Evolutionary conservation across 2,329 filamentous ascomycete genomes (phyloP), one percentile per base, ranked within the genome.

Genomic region (Teratosphaeria viscida): DNA sequence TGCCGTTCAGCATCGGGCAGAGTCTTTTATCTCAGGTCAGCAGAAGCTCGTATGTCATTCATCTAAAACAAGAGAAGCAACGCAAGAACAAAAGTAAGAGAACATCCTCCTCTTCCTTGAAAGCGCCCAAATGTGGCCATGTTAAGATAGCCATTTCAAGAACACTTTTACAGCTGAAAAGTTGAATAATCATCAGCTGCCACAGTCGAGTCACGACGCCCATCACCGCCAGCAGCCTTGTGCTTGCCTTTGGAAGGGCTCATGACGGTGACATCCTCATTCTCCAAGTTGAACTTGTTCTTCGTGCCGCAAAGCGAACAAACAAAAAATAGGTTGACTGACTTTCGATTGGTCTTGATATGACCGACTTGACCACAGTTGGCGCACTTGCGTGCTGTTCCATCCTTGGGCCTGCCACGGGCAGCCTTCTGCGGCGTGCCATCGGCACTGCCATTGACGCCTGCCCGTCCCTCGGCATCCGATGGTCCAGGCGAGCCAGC

Each of bases 281-380:
- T 32, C 52, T 32, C 56, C 56, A 37, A 52, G 27, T 10, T 52
- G 27, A n/a, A 59, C 29, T 19, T 43, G 39, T n/a, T 23, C 29
- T 14, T 23, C 23, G n/a, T 26, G 14, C 35, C 19, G 60, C 60
- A 59, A 54, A 57, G 47, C 16, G 58, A 32, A 59, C 67, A 68
- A 64, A 66, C 58, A 34, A 65, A 71, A 43, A 64, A 49, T 19
- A 11, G 55, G 55, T 63, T 65, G 67, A 75, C 81, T 76, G 83
- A 94, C 90, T 96, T 97, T 79, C 96, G 95, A 80, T 97, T 97
- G 55, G 92, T 97, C 77, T 96, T 96, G 80, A 99, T 99, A 71
- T 99, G 94, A 35, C 94, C 94, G 58, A 95, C 88, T 74, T 94
- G 89, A 56, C 94, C 94, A 76, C 94, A 99, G 75, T 96, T 97